Conservation (phyloP, 768 basidiomycete genomes). For the Cyclocybe cylindracea region DNA sequence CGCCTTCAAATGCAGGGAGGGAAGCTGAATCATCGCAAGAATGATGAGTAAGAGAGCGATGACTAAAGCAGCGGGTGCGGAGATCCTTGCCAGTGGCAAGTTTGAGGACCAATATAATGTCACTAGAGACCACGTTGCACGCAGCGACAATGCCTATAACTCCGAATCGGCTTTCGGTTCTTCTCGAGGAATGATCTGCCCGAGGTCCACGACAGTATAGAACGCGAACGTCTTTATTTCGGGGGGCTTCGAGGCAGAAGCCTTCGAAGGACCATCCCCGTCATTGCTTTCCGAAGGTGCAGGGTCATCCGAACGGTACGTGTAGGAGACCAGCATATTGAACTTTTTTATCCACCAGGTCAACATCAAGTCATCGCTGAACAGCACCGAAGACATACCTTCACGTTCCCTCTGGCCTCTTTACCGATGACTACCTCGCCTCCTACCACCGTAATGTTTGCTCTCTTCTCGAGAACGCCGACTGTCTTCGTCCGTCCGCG, state of each 20-base stretch:
- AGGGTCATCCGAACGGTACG: constrained; percentile 89
- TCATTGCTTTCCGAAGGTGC: constrained; percentile 64
- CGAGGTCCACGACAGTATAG: constrained; percentile 82
- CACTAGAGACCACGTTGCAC: background rate
- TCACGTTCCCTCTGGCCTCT: constrained; percentile 74
- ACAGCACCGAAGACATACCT: constrained; percentile 44
- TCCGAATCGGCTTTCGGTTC: constrained; percentile 35
- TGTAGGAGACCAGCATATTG: constrained; percentile 92
- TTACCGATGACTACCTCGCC: constrained; percentile 87
- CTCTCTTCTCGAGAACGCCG: constrained; percentile 85
- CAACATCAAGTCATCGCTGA: constrained; percentile 1
- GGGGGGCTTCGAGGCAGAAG: constrained; percentile 44
- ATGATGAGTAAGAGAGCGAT: too few species aligned
- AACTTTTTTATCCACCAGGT: constrained; percentile 52
- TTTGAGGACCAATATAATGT: background rate
- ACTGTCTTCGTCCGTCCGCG: constrained; percentile 57
- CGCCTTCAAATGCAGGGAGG: too few species aligned
- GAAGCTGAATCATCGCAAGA: too few species aligned
- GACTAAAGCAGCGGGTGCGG: background rate
- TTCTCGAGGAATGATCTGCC: constrained; percentile 64
- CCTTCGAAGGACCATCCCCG: constrained; percentile 38
- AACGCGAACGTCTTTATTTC: constrained; percentile 91
- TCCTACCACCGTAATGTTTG: constrained; percentile 86
- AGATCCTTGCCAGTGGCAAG: background rate
- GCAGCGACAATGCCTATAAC: constrained; percentile 7